Conservation (phyloP, 2,329 filamentous ascomycete genomes). For the Phaeosphaeriaceae sp. region DNA sequence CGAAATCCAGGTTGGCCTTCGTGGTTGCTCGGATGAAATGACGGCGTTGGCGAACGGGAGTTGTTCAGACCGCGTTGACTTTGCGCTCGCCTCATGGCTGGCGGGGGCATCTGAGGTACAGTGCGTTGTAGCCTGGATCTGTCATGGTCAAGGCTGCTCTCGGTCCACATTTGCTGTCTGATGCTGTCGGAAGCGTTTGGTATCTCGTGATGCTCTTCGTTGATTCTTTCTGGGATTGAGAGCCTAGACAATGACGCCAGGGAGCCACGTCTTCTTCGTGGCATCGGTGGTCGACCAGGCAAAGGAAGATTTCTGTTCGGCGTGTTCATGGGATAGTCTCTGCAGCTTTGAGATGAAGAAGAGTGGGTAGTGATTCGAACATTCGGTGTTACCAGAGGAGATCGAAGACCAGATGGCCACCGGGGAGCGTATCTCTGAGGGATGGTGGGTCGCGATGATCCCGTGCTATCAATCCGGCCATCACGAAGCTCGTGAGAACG, state of each 20-base stretch:
- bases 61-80: neutral
- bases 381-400: neutral
- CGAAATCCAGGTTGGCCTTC: no score
- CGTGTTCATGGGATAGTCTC: neutral
- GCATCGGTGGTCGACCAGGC: neutral
- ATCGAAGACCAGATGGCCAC: neutral
- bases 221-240: neutral
- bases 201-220: neutral
- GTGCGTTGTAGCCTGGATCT: neutral
- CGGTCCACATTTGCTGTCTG: neutral
- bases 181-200: neutral
- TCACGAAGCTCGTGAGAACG: neutral
- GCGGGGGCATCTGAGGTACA: neutral
- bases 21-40: neutral
- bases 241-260: neutral
- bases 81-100: neutral
- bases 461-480: neutral
- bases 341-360: neutral
- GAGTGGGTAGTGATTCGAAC: neutral
- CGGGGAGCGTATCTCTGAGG: neutral
- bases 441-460: neutral
- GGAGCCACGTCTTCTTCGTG: neutral
- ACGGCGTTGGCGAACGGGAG: neutral
- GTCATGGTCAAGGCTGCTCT: neutral
- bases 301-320: neutral